These are phyloP conservation scores for baker's yeast (Saccharomyces cerevisiae) DNA, from an alignment of 805 yeast species.

Conservation along the genomic window DNA sequence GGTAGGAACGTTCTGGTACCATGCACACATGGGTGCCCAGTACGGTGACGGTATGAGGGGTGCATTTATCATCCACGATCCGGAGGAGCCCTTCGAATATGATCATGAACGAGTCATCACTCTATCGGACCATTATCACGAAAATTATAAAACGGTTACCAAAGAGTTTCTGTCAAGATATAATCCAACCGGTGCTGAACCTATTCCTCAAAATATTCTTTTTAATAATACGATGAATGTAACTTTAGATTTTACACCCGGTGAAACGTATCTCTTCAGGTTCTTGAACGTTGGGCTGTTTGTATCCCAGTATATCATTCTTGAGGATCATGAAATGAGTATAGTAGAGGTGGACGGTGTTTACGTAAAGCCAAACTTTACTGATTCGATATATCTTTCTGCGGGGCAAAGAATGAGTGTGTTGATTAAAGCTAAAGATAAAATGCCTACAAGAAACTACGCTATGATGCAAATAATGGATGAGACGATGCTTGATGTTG, in stretches of 20 bases:
- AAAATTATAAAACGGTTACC: slow-evolving; percentile 39
- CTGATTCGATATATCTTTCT: slow-evolving; percentile 52
- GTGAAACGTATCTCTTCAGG: slow-evolving; percentile 56
- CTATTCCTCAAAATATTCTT: slow-evolving; percentile 59
- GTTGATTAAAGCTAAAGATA: slow-evolving; percentile 48
- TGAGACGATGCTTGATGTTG: slow-evolving; percentile 56
- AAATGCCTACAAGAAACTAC: slow-evolving; percentile 37
- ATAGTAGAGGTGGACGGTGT: slow-evolving; percentile 73
- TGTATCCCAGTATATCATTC: slow-evolving; percentile 59
- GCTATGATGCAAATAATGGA: slow-evolving; percentile 58
- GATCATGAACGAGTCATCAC: slow-evolving; percentile 56
- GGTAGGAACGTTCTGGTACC: slow-evolving; percentile 79
- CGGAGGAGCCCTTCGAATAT: slow-evolving; percentile 44
- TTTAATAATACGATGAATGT: slow-evolving; percentile 58
- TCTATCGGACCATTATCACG: slow-evolving; percentile 58
- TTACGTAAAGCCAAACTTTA: slow-evolving; percentile 48
- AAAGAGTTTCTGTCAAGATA: slow-evolving; percentile 48
- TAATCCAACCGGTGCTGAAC: slow-evolving; percentile 83
- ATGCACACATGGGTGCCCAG: slow-evolving; percentile 69
- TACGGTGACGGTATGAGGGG: slow-evolving; percentile 75
- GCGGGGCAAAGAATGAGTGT: slow-evolving; percentile 81
- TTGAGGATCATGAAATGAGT: slow-evolving; percentile 65
- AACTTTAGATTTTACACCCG: slow-evolving; percentile 47
- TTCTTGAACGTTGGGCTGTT: slow-evolving; percentile 62
- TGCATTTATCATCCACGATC: slow-evolving; percentile 56